phyloP scores from a whole-genome alignment of 345 rosid species.

The Crucihimalaya himalaica region DNA sequence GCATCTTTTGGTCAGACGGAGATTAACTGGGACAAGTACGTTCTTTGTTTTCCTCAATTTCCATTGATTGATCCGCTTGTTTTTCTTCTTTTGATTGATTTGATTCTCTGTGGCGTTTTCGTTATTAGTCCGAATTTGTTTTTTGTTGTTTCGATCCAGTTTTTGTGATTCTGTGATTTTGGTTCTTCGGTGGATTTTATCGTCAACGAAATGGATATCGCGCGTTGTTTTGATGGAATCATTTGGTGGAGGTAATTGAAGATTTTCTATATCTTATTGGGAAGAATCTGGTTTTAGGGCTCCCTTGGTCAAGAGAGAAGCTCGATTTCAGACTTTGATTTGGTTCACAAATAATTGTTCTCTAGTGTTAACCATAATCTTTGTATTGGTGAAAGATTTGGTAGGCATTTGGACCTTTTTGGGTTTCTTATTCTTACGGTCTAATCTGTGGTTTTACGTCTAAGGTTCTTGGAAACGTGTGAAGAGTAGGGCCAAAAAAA shows the following conservation, averaged over 20 bases:
- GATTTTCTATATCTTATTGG: not conserved
- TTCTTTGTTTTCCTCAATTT: conserved; percentile 12
- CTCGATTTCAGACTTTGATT: conserved; percentile 21
- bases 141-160: conserved; percentile 24
- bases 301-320: not conserved
- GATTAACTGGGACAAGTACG: conserved; percentile 98
- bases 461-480: conserved; percentile 1
- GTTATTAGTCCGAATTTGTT: conserved; percentile 5
- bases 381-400: not conserved
- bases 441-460: not conserved
- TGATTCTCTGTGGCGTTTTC: not conserved
- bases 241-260: conserved; percentile 14
- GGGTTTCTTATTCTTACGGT: not conserved
- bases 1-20: conserved; percentile 73
- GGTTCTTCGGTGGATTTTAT: conserved; percentile 12
- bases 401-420: not conserved
- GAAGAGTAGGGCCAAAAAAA: not conserved
- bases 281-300: conserved; percentile 5
- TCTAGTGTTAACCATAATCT: not conserved
- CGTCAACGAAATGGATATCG: not conserved
- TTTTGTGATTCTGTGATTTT: conserved; percentile 24
- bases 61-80: not conserved
- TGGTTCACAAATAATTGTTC: not conserved
- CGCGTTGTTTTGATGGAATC: not conserved
- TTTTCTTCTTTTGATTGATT: not conserved